Evolutionary conservation across 2,329 filamentous ascomycete genomes (phyloP).

Genomic region (Setomelanomma holmii): DNA sequence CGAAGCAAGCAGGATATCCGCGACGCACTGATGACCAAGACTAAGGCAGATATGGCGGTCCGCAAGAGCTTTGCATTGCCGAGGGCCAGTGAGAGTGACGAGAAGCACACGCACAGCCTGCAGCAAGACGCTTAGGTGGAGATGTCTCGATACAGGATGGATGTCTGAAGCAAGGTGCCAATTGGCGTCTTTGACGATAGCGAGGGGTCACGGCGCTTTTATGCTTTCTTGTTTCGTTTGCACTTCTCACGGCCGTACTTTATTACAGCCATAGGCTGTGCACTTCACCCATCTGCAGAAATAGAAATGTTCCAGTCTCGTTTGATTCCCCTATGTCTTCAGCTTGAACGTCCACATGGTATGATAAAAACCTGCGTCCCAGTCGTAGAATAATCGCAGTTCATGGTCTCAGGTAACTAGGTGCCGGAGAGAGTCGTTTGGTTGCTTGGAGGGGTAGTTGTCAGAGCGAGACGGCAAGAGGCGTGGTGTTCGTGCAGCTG

Average conservation of each 20-base stretch:
- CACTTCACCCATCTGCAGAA: neutral
- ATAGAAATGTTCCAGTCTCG: neutral
- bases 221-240: neutral
- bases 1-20: conserved; percentile 51
- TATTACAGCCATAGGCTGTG: neutral
- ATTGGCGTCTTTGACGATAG: neutral
- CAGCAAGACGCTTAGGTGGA: conserved; percentile 15
- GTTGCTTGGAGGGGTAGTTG: too few species aligned
- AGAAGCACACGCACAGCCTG: conserved; percentile 24
- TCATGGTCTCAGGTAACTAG: too few species aligned
- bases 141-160: neutral
- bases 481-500: too few species aligned
- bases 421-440: too few species aligned
- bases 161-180: neutral
- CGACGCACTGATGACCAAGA: conserved; percentile 53
- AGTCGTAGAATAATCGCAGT: too few species aligned
- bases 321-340: too few species aligned
- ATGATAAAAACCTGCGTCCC: too few species aligned
- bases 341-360: too few species aligned
- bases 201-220: neutral
- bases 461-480: too few species aligned
- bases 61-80: conserved; percentile 37
- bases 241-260: neutral
- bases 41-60: conserved; percentile 44
- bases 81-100: conserved; percentile 27